A percentile compares a stretch with the other conserved stretches of the same genome.
These are phyloP conservation scores for Euphorbia schlechtendalii DNA, from an alignment of 441 rosid genomes.

Conservation along the genomic window DNA sequence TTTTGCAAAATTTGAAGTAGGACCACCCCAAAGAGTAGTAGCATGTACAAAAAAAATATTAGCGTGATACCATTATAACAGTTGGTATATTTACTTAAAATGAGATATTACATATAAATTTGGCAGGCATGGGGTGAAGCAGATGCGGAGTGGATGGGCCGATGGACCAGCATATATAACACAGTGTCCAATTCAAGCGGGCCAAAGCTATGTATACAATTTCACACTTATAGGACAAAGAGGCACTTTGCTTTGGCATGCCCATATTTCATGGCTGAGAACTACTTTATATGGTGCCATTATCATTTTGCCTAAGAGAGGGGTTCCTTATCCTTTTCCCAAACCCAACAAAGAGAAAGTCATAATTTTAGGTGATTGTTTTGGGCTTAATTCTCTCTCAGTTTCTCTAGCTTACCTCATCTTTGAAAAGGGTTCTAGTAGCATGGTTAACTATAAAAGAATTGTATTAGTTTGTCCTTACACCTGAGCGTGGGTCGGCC, in stretches of 20 bases:
- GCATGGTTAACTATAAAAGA: too few relatives aligned
- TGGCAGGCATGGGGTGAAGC: slow-evolving; percentile 88
- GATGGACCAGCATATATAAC: slow-evolving; percentile 91
- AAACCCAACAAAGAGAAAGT: slow-evolving; percentile 61
- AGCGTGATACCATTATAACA: too few relatives aligned
- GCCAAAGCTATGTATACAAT: slow-evolving; percentile 66
- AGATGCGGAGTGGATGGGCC: slow-evolving; percentile 81
- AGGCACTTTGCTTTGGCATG: slow-evolving; percentile 94
- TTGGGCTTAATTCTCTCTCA: too few relatives aligned
- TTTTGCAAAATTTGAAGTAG: not conserved
- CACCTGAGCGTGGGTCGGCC: too few relatives aligned
- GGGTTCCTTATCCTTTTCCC: slow-evolving; percentile 82
- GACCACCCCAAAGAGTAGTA: too few relatives aligned
- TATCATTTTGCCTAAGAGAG: slow-evolving; percentile 70
- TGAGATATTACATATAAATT: too few relatives aligned
- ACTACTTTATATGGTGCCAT: slow-evolving; percentile 76
- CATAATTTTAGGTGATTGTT: slow-evolving; percentile 61
- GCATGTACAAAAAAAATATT: too few relatives aligned
- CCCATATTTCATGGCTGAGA: slow-evolving; percentile 83
- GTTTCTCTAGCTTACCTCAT: too few relatives aligned
- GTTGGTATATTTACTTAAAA: too few relatives aligned
- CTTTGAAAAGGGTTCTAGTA: too few relatives aligned
- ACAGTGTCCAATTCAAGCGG: slow-evolving; percentile 82
- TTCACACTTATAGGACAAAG: slow-evolving; percentile 81
- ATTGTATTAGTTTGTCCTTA: too few relatives aligned